These are phyloP conservation scores for Immersiporthe knoxdaviesiana DNA, from an alignment of 2,329 filamentous ascomycete species.

Conservation along the genomic window DNA sequence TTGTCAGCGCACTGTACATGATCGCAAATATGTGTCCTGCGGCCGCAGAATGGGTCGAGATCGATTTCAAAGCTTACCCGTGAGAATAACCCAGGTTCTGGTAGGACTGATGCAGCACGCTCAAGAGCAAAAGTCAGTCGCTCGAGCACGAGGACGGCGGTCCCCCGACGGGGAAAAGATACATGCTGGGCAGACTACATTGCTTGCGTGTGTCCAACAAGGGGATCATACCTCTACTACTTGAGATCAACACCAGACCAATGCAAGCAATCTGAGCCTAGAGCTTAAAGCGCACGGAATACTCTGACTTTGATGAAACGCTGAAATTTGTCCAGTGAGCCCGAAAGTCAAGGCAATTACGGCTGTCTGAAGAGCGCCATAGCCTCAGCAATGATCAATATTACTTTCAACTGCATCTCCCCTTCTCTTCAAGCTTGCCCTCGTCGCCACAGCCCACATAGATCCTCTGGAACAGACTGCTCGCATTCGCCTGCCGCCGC, in stretches of 20 bases:
- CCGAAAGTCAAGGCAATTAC: no score
- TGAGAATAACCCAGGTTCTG: no score
- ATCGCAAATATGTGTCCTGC: not conserved
- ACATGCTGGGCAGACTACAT: not conserved
- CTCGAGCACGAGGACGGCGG: no score
- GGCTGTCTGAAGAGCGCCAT: no score
- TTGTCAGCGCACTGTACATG: not conserved
- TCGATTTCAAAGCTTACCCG: not conserved
- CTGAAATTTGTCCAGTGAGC: no score
- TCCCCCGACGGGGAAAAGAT: not conserved
- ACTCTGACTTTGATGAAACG: no score
- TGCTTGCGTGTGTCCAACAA: not conserved
- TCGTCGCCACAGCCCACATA: not conserved
- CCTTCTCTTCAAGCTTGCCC: not conserved
- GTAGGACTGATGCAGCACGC: not conserved
- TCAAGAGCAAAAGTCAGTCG: no score
- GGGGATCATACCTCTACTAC: no score
- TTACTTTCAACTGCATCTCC: not conserved
- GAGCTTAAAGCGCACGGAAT: no score
- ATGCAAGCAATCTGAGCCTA: no score
- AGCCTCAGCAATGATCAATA: no score
- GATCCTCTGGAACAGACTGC: not conserved
- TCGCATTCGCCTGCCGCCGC: not conserved
- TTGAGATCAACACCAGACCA: no score
- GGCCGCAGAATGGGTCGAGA: not conserved